Percentiles rank a stretch among this genome's conserved stretches.
These are phyloP conservation scores for Heterobasidion parviporum DNA, from an alignment of 1,284 basidiomycete species.

Conservation along the genomic window DNA sequence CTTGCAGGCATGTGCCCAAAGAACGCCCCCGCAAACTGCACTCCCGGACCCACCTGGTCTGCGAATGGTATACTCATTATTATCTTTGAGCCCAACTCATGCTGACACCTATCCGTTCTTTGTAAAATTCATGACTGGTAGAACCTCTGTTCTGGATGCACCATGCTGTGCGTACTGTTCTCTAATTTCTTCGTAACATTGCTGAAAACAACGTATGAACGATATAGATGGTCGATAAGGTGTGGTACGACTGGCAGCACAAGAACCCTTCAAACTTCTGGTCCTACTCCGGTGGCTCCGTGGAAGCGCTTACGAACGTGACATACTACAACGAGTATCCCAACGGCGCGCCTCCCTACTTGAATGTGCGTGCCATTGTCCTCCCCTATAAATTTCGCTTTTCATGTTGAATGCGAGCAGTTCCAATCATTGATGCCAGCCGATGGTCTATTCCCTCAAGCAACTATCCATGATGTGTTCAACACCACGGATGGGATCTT, in stretches of 20 bases:
- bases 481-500: slow-evolving; percentile 24
- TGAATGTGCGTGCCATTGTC: slow-evolving; percentile 16
- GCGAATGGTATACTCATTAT: slow-evolving; percentile 17
- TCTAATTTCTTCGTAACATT: not conserved
- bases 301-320: slow-evolving; percentile 18
- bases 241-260: slow-evolving; percentile 32
- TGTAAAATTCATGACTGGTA: slow-evolving; percentile 3
- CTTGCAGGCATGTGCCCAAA: slow-evolving; percentile 18
- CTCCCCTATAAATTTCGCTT: not conserved
- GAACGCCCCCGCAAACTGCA: slow-evolving; percentile 14
- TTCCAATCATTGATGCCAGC: slow-evolving; percentile 20
- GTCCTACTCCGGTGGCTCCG: slow-evolving; percentile 24
- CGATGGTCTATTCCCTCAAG: slow-evolving; percentile 23
- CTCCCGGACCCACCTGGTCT: slow-evolving; percentile 18
- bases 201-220: not conserved
- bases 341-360: slow-evolving; percentile 23
- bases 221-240: slow-evolving; percentile 29
- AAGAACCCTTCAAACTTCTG: slow-evolving; percentile 18
- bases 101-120: not conserved
- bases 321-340: slow-evolving; percentile 20
- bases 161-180: slow-evolving; percentile 21
- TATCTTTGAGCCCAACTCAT: not conserved
- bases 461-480: slow-evolving; percentile 22
- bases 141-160: slow-evolving; percentile 31
- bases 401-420: slow-evolving; percentile 8